phyloP scores from a whole-genome alignment of 257 asterid species.

The Fraxinus excelsior region DNA sequence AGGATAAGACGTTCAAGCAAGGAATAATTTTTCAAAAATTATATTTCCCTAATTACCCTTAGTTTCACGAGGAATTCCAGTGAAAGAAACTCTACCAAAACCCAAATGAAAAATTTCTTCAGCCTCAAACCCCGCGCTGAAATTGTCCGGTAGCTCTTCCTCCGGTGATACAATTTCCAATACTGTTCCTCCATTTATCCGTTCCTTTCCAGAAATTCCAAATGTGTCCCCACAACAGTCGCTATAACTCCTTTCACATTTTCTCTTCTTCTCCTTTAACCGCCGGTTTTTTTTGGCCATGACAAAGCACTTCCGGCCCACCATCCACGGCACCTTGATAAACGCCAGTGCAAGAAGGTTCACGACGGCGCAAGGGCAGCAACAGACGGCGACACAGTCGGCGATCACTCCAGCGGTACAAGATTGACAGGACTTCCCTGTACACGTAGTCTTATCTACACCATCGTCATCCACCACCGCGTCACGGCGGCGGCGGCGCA shows the following conservation, averaged over 20 bases:
- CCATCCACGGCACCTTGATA: conserved; percentile 76
- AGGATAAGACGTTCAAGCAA: neutral
- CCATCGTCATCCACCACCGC: conserved; percentile 43
- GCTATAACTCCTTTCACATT: conserved; percentile 11
- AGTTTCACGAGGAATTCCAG: conserved; percentile 46
- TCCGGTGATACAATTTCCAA: conserved; percentile 35
- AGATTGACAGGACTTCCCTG: conserved; percentile 74
- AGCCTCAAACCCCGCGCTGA: conserved; percentile 50
- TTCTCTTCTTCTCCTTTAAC: conserved; percentile 27
- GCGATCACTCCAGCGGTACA: conserved; percentile 88
- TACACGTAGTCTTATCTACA: conserved; percentile 42
- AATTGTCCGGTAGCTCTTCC: conserved; percentile 34
- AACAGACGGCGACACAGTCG: conserved; percentile 94
- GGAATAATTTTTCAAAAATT: neutral
- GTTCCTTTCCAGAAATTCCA: conserved; percentile 40
- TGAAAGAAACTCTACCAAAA: conserved; percentile 91
- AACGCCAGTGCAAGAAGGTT: conserved; percentile 65
- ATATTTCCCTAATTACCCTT: conserved; percentile 46
- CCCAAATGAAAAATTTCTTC: conserved; percentile 73
- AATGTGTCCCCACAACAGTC: conserved; percentile 22
- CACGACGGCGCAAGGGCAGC: conserved; percentile 91
- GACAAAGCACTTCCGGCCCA: conserved; percentile 57
- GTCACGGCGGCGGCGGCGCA: neutral
- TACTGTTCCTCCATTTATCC: conserved; percentile 27
- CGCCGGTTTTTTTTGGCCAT: conserved; percentile 33